phyloP scores from a whole-genome alignment of 306 rosid genomes.

The Acacia confusa region DNA sequence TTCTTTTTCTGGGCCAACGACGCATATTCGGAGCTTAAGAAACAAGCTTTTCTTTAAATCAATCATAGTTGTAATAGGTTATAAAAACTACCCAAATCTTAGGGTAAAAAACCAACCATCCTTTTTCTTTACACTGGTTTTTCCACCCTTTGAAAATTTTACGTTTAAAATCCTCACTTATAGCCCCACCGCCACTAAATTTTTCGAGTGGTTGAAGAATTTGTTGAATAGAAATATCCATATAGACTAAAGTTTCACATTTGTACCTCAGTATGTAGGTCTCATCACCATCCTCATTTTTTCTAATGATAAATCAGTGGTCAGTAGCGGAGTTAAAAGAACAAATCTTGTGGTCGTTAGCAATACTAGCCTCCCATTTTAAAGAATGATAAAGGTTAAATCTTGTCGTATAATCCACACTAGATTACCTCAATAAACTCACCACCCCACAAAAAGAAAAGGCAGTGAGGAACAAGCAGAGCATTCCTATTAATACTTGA shows the following conservation, averaged over 20 bases:
- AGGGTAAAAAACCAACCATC: neutral
- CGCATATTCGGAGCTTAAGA: neutral
- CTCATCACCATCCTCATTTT: neutral
- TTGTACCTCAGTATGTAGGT: neutral
- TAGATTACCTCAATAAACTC: neutral
- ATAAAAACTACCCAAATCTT: neutral
- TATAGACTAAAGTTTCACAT: neutral
- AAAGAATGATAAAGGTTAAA: neutral
- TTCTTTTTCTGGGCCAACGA: neutral
- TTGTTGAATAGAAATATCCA: neutral
- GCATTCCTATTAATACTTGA: neutral
- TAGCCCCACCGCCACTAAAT: neutral
- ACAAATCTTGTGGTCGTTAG: neutral
- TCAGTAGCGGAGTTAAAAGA: neutral
- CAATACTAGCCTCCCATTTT: neutral
- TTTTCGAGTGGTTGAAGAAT: neutral
- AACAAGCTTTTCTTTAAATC: neutral
- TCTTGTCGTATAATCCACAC: neutral
- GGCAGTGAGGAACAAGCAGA: neutral
- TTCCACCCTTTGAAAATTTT: neutral
- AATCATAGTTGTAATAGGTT: neutral
- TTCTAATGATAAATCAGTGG: neutral
- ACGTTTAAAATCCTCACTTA: neutral
- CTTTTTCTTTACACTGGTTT: neutral
- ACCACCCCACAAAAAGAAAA: neutral